A percentile compares a stretch with the other conserved stretches of the same genome.
These are phyloP conservation scores for Coemansia sp. DNA, from an alignment of 192 early-diverging fungal species.

Conservation along the genomic window DNA sequence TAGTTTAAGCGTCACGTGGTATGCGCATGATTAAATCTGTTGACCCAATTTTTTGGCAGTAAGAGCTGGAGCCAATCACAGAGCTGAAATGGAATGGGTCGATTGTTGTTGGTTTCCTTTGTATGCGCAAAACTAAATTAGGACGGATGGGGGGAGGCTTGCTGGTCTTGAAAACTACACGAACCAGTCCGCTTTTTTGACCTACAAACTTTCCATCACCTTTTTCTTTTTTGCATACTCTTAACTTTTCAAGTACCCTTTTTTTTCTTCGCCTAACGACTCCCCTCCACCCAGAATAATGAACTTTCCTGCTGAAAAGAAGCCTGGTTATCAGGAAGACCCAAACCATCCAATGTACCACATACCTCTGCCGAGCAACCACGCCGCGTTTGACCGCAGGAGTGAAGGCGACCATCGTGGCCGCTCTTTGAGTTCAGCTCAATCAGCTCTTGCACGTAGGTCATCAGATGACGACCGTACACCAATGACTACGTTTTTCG, in stretches of 20 bases:
- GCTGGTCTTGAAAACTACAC: conserved; percentile 4
- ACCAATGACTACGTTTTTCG: conserved; percentile 49
- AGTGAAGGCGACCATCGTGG: conserved; percentile 19
- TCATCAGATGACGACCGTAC: conserved; percentile 46
- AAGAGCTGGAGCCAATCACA: not conserved
- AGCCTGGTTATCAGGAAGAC: conserved; percentile 7
- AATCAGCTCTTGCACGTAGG: not conserved
- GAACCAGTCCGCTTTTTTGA: not conserved
- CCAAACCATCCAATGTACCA: conserved; percentile 13
- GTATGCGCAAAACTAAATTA: not conserved
- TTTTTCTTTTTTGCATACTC: conserved; percentile 7
- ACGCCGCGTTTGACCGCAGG: conserved; percentile 11
- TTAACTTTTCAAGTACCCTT: not conserved
- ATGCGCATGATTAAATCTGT: not conserved
- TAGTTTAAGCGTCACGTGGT: not conserved
- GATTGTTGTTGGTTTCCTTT: not conserved
- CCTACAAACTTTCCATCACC: not conserved
- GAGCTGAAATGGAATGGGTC: too few species aligned
- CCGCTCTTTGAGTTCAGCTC: conserved; percentile 42
- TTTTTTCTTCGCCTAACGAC: conserved; percentile 4
- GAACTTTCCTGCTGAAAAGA: conserved; percentile 14
- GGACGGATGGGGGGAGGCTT: not conserved
- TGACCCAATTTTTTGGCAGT: not conserved
- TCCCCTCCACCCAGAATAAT: not conserved
- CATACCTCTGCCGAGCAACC: conserved; percentile 29